Percentiles rank a stretch among this genome's conserved stretches.
phyloP scores from a whole-genome alignment of 1,139 yeast genomes.

The Arxiozyma telluris region DNA sequence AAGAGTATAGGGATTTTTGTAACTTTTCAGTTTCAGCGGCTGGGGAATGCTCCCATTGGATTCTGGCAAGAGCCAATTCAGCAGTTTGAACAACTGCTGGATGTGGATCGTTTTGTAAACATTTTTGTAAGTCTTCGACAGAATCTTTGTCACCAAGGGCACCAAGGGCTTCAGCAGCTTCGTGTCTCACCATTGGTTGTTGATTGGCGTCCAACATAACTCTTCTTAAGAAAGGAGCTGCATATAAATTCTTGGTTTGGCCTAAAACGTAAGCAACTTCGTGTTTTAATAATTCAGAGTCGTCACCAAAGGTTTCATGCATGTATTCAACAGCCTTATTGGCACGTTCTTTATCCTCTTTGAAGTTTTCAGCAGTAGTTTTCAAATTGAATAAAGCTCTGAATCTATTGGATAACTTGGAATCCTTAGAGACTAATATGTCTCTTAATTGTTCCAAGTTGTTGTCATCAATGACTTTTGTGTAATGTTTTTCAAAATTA shows the following conservation, averaged over 20 bases:
- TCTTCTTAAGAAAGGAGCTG: conserved; percentile 67
- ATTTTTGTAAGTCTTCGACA: conserved; percentile 56
- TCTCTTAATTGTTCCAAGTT: conserved; percentile 63
- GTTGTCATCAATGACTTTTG: conserved; percentile 36
- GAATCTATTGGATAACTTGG: conserved; percentile 75
- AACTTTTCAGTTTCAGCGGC: conserved; percentile 53
- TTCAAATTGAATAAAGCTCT: conserved; percentile 89
- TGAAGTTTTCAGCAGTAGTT: conserved; percentile 61
- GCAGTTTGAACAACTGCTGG: conserved; percentile 94
- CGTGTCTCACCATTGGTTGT: conserved; percentile 96
- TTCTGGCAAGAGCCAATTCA: conserved; percentile 91
- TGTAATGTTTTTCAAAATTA: conserved; percentile 30
- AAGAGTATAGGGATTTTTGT: conserved; percentile 68
- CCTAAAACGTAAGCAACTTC: conserved; percentile 99
- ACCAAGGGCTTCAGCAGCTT: conserved; percentile 98
- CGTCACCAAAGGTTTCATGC: conserved; percentile 71
- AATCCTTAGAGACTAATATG: conserved; percentile 51
- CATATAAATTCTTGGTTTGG: conserved; percentile 75
- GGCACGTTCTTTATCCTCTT: conserved; percentile 41
- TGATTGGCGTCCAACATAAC: conserved; percentile 61
- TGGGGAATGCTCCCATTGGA: conserved; percentile 81
- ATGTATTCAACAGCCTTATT: conserved; percentile 73
- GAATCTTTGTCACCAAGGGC: conserved; percentile 83
- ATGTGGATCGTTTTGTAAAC: conserved; percentile 62
- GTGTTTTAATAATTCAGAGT: conserved; percentile 87